Evolutionary conservation across 768 basidiomycete species (phyloP).

Genomic region (Hygrocybe coccinea): DNA sequence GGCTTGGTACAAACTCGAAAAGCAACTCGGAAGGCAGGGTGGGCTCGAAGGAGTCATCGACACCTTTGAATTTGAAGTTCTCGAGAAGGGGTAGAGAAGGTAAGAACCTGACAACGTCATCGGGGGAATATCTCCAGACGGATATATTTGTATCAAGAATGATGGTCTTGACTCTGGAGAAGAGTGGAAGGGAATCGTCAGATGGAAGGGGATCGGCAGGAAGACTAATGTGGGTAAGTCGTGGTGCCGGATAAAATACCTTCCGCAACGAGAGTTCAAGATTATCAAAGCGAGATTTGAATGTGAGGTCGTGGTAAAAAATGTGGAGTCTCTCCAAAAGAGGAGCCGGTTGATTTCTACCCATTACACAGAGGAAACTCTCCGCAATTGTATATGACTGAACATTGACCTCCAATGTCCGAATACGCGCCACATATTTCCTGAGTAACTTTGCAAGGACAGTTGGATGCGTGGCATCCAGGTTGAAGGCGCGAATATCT

Average conservation of each 20-base stretch:
- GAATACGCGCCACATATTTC: not conserved
- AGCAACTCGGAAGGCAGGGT: too few species aligned
- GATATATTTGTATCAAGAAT: not conserved
- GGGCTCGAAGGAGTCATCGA: not conserved
- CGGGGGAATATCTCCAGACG: not conserved
- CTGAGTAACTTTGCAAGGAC: not conserved
- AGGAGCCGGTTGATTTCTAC: not conserved
- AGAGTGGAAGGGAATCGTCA: not conserved
- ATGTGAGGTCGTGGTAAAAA: not conserved
- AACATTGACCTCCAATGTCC: not conserved
- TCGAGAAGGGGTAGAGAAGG: not conserved
- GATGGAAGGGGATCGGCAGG: not conserved
- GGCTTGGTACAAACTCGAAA: too few species aligned
- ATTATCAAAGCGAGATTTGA: not conserved
- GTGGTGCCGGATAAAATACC: not conserved
- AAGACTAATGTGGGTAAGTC: not conserved
- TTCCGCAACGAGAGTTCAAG: not conserved
- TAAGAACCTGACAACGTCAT: not conserved
- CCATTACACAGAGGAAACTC: not conserved
- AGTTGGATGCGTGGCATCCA: not conserved
- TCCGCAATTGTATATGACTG: not conserved
- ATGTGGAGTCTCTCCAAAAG: not conserved
- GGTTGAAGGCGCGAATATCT: not conserved
- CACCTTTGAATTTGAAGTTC: not conserved
- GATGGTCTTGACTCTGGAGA: not conserved